Percentiles rank a stretch among this genome's conserved stretches.
Evolutionary conservation across 2,329 filamentous ascomycete species (phyloP).

Genomic region (Calonectria leucothoes): DNA sequence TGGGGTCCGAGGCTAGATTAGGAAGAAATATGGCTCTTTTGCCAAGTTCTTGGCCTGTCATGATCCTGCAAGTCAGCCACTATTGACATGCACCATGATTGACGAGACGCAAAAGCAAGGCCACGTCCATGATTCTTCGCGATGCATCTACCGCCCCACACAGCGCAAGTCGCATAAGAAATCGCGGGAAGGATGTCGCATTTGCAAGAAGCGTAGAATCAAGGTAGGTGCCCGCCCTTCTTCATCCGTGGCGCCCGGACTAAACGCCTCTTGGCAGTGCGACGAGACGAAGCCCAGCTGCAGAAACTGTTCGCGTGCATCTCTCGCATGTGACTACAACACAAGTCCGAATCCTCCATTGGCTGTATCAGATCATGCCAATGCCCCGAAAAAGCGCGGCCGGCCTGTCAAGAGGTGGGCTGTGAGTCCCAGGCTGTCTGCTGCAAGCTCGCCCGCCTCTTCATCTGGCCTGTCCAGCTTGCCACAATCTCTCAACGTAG

Average conservation of each 20-base stretch:
- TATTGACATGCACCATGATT: neutral
- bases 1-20: neutral
- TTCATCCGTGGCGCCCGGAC: neutral
- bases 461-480: neutral
- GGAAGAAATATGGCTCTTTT: neutral
- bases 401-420: neutral
- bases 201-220: constrained; percentile 10
- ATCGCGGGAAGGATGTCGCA: constrained; percentile 16
- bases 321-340: neutral
- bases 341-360: neutral
- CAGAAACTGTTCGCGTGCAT: neutral
- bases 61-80: neutral
- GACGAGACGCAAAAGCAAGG: neutral
- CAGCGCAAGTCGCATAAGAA: constrained; percentile 14
- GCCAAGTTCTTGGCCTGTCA: neutral
- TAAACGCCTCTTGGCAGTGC: neutral
- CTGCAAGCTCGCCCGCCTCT: neutral
- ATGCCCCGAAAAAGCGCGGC: neutral
- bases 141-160: constrained; percentile 8
- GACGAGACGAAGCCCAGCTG: neutral
- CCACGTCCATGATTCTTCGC: neutral
- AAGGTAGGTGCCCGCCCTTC: neutral
- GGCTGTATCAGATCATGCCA: neutral
- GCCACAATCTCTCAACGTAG: neutral
- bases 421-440: neutral